Evolutionary conservation across 2,329 filamentous ascomycete genomes (phyloP).

Genomic region (Chalara sp.): DNA sequence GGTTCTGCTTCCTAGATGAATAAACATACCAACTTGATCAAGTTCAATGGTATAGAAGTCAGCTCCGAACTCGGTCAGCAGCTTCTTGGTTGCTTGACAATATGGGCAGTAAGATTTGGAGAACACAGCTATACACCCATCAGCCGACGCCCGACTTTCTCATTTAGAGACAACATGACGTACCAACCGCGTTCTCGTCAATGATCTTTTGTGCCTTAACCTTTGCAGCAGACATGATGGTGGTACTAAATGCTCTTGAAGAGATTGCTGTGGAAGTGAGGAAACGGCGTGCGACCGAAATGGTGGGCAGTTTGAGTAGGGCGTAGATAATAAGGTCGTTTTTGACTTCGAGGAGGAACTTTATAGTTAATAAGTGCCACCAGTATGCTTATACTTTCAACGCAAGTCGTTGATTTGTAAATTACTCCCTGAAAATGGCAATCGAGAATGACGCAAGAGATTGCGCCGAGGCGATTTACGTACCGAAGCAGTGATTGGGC

Average conservation of each 20-base stretch:
- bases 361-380: no score
- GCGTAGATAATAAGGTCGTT: no score
- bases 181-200: conserved; percentile 80
- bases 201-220: conserved; percentile 81
- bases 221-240: conserved; percentile 73
- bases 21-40: conserved; percentile 68
- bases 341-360: no score
- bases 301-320: conserved; percentile 25
- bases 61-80: conserved; percentile 63
- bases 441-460: no score
- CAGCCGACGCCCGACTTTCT: no score
- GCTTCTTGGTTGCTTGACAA: conserved; percentile 72
- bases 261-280: conserved; percentile 56
- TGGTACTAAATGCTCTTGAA: conserved; percentile 27
- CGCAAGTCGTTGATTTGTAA: no score
- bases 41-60: conserved; percentile 75
- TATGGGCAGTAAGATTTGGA: conserved; percentile 96
- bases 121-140: conserved; percentile 65
- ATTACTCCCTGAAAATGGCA: no score
- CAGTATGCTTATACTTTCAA: no score
- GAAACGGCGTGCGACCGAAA: conserved; percentile 66
- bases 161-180: conserved; percentile 25
- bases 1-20: neutral
- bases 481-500: no score
- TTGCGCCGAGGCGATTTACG: no score